These are phyloP conservation scores for Penicillium vulpinum DNA, from an alignment of 2,329 filamentous ascomycete genomes.

Conservation along the genomic window DNA sequence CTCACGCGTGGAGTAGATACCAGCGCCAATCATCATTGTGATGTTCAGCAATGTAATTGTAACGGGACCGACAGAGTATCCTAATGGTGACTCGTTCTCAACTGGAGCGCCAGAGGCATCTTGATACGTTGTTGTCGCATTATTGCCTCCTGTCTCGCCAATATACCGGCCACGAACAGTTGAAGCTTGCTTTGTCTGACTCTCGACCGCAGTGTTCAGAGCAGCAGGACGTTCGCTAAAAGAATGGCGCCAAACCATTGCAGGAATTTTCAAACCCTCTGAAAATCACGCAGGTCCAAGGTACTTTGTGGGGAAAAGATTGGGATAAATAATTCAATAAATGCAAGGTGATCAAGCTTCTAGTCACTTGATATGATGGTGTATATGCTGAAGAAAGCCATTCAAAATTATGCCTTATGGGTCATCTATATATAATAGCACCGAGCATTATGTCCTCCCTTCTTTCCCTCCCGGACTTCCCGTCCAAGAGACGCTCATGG, in stretches of 20 bases:
- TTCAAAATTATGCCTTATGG: neutral
- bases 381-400: neutral
- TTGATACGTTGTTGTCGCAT: slow-evolving; percentile 54
- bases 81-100: slow-evolving; percentile 58
- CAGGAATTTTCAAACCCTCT: neutral
- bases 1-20: slow-evolving; percentile 63
- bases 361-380: neutral
- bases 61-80: slow-evolving; percentile 58
- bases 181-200: neutral
- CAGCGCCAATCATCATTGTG: slow-evolving; percentile 63
- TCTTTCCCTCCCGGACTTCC: neutral
- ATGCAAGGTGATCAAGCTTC: neutral
- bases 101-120: slow-evolving; percentile 63
- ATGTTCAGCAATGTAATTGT: slow-evolving; percentile 63
- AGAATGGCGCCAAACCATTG: neutral
- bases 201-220: neutral
- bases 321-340: no score
- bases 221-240: neutral
- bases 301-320: neutral
- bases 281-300: neutral
- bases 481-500: neutral
- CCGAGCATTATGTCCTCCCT: neutral
- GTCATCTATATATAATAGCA: neutral
- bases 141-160: slow-evolving; percentile 41
- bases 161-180: neutral